Conservation (phyloP, 83 land plant species). For the Isoetes engelmannii region DNA sequence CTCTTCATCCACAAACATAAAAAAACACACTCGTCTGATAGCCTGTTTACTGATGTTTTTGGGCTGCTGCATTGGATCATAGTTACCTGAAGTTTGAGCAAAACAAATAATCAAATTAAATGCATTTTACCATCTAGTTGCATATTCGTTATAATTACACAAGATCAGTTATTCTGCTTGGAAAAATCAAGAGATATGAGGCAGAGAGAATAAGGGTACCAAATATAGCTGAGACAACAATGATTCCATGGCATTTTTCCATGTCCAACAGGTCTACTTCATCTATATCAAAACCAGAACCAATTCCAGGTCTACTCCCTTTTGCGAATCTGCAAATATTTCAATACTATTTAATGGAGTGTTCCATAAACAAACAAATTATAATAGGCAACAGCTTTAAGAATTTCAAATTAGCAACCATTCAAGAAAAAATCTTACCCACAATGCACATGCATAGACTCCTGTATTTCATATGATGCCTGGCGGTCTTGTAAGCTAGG, state of each 20-base stretch:
- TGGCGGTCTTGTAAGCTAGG: constrained; percentile 66
- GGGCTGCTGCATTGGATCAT: constrained; percentile 81
- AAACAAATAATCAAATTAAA: too few relatives aligned
- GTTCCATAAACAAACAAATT: constrained; percentile 6
- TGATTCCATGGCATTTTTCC: constrained; percentile 76
- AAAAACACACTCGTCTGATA: constrained; percentile 61
- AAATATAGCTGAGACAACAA: constrained; percentile 96
- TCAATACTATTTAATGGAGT: background rate
- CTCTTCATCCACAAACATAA: constrained; percentile 90
- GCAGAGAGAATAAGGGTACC: constrained; percentile 34
- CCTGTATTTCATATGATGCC: constrained; percentile 54
- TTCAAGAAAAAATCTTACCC: constrained; percentile 43
- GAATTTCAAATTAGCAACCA: background rate
- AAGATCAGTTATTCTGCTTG: too few relatives aligned
- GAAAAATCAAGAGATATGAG: background rate
- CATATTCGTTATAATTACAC: too few relatives aligned
- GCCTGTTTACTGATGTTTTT: constrained; percentile 69
- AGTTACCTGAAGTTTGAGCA: constrained; percentile 49
- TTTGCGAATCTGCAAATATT: constrained; percentile 51
- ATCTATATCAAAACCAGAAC: constrained; percentile 78
- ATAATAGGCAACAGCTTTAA: background rate
- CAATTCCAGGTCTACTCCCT: constrained; percentile 71
- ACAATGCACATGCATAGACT: constrained; percentile 83
- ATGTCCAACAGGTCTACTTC: constrained; percentile 60
- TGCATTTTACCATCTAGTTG: too few relatives aligned